A percentile compares a stretch with the other conserved stretches of the same genome.
Evolutionary conservation across 306 rosid genomes (phyloP).

Genomic region (Biancaea sappan): DNA sequence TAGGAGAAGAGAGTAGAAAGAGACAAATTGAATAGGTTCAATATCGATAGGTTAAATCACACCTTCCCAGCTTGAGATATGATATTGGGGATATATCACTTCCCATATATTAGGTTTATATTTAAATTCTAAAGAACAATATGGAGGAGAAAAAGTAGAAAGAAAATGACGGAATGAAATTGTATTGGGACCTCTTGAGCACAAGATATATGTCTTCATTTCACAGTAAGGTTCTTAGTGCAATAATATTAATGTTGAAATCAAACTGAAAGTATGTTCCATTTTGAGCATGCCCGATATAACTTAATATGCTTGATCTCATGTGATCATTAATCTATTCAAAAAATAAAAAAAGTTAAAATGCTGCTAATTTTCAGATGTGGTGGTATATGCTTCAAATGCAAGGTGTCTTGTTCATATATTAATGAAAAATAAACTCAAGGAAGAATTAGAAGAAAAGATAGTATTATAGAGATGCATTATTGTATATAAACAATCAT

Average conservation of each 20-base stretch:
- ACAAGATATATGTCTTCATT: not conserved
- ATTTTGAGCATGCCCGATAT: slow-evolving; percentile 6
- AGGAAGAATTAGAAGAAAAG: not conserved
- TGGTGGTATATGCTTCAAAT: slow-evolving; percentile 4
- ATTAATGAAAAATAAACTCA: too few relatives aligned
- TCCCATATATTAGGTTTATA: not conserved
- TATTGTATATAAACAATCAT: slow-evolving; percentile 5
- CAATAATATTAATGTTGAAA: not conserved
- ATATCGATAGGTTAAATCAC: too few relatives aligned
- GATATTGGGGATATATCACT: too few relatives aligned
- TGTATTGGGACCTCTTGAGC: not conserved
- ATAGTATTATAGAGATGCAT: slow-evolving; percentile 5
- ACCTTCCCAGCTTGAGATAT: too few relatives aligned
- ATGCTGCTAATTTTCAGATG: not conserved
- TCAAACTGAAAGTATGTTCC: not conserved
- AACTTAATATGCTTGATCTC: not conserved
- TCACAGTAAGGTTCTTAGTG: not conserved
- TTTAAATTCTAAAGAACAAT: not conserved
- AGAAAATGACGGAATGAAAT: not conserved
- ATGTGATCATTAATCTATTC: not conserved
- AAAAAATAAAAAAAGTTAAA: not conserved
- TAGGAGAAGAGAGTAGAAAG: too few relatives aligned
- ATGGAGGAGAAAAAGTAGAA: slow-evolving; percentile 7
- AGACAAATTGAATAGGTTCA: too few relatives aligned
- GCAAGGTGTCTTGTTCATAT: too few relatives aligned